Percentiles rank a stretch among this genome's conserved stretches.
These are phyloP conservation scores for Lyophyllum decastes DNA, from an alignment of 768 basidiomycete species.

Conservation along the genomic window DNA sequence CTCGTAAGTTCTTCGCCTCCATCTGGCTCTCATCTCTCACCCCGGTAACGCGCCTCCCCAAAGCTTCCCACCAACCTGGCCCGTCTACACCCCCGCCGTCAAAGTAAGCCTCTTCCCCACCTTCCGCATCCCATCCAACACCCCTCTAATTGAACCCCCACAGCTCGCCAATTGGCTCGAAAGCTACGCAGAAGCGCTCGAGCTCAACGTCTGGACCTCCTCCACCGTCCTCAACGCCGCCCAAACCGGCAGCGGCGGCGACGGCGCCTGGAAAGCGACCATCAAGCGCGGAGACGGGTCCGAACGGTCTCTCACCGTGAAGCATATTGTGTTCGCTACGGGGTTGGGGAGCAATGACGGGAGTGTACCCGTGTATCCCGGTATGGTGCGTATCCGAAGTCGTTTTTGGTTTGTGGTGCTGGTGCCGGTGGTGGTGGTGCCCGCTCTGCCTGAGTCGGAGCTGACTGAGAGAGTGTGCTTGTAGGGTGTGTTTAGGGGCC, in stretches of 20 bases:
- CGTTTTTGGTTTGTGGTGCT: too few species aligned
- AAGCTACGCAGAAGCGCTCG: constrained; percentile 57
- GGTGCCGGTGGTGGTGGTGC: too few species aligned
- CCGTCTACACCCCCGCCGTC: constrained; percentile 54
- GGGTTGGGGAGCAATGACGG: constrained; percentile 53
- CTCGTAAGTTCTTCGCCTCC: constrained; percentile 38
- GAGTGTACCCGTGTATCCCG: constrained; percentile 46
- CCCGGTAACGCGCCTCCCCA: neutral
- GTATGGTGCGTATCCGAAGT: constrained; percentile 36
- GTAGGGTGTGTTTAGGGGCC: constrained; percentile 63
- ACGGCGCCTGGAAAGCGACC: constrained; percentile 41
- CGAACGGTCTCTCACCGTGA: constrained; percentile 41
- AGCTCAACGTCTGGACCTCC: constrained; percentile 67
- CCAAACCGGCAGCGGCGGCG: constrained; percentile 25
- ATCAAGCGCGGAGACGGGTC: constrained; percentile 35
- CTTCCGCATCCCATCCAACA: neutral
- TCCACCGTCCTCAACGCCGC: constrained; percentile 32
- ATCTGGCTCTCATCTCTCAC: neutral
- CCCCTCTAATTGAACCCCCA: neutral
- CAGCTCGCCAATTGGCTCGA: constrained; percentile 72
- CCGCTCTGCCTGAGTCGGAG: too few species aligned
- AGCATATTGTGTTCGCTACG: constrained; percentile 52
- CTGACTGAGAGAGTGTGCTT: neutral
- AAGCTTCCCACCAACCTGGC: constrained; percentile 64
- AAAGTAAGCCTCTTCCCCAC: constrained; percentile 37